phyloP scores from a whole-genome alignment of 2,329 filamentous ascomycete species.

The Cadophora luteo-olivacea region DNA sequence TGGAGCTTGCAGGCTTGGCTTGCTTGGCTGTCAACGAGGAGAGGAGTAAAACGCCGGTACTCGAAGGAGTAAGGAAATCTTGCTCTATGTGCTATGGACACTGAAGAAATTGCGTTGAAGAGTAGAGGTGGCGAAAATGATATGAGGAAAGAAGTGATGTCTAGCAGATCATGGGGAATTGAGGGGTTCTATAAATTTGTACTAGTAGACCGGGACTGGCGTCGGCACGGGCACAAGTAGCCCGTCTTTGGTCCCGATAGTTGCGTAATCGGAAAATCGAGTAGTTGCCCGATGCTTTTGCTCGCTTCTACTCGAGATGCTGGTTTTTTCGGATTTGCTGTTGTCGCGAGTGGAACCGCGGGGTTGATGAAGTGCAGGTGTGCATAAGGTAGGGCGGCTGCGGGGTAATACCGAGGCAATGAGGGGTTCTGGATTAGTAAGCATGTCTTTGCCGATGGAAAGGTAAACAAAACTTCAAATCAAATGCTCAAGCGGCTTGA shows the following conservation, averaged over 20 bases:
- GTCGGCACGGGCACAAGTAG: not conserved
- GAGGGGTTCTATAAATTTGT: not conserved
- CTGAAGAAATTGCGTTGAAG: too few relatives aligned
- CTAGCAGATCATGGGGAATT: not conserved
- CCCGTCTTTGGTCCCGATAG: not conserved
- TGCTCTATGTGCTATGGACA: too few relatives aligned
- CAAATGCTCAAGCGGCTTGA: too few relatives aligned
- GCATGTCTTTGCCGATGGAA: not conserved
- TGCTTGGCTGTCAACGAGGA: not conserved
- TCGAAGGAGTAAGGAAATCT: not conserved
- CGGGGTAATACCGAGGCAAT: slow-evolving; percentile 10
- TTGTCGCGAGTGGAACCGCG: not conserved
- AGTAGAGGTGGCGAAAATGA: not conserved
- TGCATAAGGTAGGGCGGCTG: not conserved
- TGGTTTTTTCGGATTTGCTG: not conserved
- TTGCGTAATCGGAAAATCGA: not conserved
- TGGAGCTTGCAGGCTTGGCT: not conserved
- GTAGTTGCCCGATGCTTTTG: not conserved
- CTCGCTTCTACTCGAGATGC: not conserved
- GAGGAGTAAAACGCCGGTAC: not conserved
- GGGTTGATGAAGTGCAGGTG: not conserved
- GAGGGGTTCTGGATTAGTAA: not conserved
- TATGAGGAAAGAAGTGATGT: not conserved
- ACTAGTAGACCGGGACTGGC: not conserved
- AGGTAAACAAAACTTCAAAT: not conserved